Percentiles rank a stretch among this genome's conserved stretches.
Conservation (phyloP, 257 asterid species). For the Solanum chmielewskii region DNA sequence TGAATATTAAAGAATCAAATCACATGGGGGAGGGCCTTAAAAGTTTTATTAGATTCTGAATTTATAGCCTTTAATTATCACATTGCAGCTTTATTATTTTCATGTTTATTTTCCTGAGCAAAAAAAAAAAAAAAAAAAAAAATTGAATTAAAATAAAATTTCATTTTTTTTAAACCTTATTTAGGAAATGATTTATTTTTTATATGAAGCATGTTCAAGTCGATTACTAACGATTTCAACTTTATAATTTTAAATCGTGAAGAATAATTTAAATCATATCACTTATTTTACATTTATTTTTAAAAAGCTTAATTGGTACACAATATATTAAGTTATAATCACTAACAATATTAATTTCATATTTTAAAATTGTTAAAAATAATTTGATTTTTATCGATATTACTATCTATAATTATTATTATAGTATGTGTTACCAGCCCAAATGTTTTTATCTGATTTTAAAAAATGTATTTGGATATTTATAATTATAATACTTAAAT, state of each 20-base stretch:
- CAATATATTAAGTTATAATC: no score
- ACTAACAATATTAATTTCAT: no score
- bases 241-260: background rate
- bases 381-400: no score
- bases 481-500: no score
- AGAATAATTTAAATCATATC: background rate
- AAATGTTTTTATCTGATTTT: background rate
- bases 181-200: no score
- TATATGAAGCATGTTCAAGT: no score
- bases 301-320: no score
- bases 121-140: background rate
- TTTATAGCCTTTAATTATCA: conserved; percentile 30
- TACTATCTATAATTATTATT: no score
- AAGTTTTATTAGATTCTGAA: conserved; percentile 21
- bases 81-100: conserved; percentile 22
- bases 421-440: background rate
- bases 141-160: background rate
- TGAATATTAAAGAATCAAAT: conserved; percentile 48
- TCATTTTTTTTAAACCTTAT: background rate
- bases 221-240: background rate
- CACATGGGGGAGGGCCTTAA: conserved; percentile 42
- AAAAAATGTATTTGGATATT: no score
- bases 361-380: no score
- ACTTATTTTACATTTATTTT: no score
- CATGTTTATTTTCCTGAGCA: background rate